Evolutionary conservation across 176 grass and related monocot species (phyloP).

Genomic region (Triticum monococcum): DNA sequence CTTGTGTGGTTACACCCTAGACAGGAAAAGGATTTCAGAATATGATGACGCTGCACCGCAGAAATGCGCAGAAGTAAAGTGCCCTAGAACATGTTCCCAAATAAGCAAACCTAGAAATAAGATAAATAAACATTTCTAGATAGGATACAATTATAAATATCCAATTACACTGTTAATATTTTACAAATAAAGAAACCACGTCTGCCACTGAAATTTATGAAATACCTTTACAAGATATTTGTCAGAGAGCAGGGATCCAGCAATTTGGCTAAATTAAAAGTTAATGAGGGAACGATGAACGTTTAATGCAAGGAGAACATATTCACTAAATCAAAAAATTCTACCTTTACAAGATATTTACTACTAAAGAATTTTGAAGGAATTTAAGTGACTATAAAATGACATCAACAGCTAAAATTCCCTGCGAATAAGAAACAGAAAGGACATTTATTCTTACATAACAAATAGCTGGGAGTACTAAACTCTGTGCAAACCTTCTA

Average conservation of each 20-base stretch:
- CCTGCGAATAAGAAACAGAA: constrained; percentile 19
- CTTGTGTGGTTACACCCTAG: constrained; percentile 22
- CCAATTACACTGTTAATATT: not conserved
- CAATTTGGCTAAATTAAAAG: constrained; percentile 14
- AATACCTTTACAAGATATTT: too few species aligned
- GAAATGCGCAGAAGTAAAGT: not conserved
- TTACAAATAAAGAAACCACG: constrained; percentile 1
- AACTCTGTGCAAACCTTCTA: not conserved
- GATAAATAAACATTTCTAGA: not conserved
- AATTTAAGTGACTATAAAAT: constrained; percentile 30
- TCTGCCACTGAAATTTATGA: not conserved
- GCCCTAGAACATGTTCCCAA: constrained; percentile 28
- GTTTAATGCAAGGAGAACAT: constrained; percentile 11
- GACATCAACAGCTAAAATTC: constrained; percentile 59
- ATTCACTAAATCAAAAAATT: constrained; percentile 46
- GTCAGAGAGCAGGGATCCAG: not conserved
- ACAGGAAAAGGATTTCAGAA: constrained; percentile 29
- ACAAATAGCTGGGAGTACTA: not conserved
- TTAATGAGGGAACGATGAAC: constrained; percentile 33
- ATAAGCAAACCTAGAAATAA: constrained; percentile 10
- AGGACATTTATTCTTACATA: constrained; percentile 3
- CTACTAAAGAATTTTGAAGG: constrained; percentile 27
- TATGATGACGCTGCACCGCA: constrained; percentile 29
- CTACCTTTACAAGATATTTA: constrained; percentile 40
- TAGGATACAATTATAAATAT: constrained; percentile 10